Conservation (phyloP, 352 stramenopile genomes). For the Pythium plurisporium region DNA sequence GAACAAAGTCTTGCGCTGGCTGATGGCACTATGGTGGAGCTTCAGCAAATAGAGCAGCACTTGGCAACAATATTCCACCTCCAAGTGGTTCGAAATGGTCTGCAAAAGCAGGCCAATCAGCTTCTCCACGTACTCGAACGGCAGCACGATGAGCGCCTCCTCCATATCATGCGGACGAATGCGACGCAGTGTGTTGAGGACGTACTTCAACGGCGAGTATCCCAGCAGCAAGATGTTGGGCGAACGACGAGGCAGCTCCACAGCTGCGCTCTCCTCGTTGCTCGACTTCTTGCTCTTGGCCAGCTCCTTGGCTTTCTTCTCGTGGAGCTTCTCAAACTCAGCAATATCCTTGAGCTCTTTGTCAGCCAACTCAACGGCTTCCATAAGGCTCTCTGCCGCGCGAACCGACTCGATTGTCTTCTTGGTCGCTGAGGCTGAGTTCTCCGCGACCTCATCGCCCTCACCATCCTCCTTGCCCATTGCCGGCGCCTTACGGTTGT, state of each 20-base stretch:
- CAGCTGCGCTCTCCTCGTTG: conserved; percentile 20
- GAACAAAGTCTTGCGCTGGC: conserved; percentile 56
- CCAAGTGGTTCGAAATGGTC: conserved; percentile 82
- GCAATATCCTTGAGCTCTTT: conserved; percentile 87
- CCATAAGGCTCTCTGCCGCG: conserved; percentile 90
- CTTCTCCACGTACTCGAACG: conserved; percentile 94
- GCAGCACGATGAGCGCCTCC: conserved; percentile 95
- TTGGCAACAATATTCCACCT: conserved; percentile 91
- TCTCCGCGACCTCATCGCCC: conserved; percentile 26
- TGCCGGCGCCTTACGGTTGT: conserved; percentile 59
- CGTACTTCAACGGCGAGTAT: conserved; percentile 92
- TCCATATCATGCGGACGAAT: conserved; percentile 96
- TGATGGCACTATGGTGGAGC: conserved; percentile 78
- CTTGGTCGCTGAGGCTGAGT: conserved; percentile 88
- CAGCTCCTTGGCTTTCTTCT: conserved; percentile 52
- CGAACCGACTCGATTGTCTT: conserved; percentile 91
- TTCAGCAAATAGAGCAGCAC: conserved; percentile 72
- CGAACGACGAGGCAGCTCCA: conserved; percentile 32
- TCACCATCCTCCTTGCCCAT: conserved; percentile 58
- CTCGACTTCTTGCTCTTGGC: conserved; percentile 57
- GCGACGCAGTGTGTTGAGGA: conserved; percentile 90
- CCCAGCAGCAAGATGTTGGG: conserved; percentile 94
- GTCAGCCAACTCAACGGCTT: conserved; percentile 92
- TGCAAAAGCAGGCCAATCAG: conserved; percentile 91
- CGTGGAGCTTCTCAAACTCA: conserved; percentile 59